Evolutionary conservation across 2,329 filamentous ascomycete species (phyloP), one percentile per base, ranked within the genome.

Genomic region (Chaetomium sp.): DNA sequence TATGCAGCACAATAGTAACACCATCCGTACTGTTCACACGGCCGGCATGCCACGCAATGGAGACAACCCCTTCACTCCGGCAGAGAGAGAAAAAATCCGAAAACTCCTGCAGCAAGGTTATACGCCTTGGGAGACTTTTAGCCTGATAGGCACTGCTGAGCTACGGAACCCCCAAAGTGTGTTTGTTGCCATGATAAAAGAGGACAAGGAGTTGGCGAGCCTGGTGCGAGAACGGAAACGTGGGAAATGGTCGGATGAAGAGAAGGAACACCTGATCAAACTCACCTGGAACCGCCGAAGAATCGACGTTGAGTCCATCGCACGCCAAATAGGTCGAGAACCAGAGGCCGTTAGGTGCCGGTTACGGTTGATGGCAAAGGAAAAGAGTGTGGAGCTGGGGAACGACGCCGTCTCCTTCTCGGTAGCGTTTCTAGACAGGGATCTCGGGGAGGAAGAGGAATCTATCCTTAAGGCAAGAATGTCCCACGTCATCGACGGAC

Each of bases 81-180:
- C 9, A 23, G 47, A 25, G 12, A 50, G 21, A 27, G 6, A 50
- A 50, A 21, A 25, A 23, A 25, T 50, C 8, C 21, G 5, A 50
- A 25, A 21, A 50, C 47, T 50, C 47, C 47, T 50, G 25, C 47
- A 25, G 47, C 47, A 50, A 50, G 47, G 47, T 23, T 50, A 23
- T 13, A 21, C 4, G 21, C 9, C 7, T 25, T 16, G 21, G 9
- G 47, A 50, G 21, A 50, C 19, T 27, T 21, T 19, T 38, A 4
- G 13, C 4, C 13, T 38, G 35, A 3, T 6, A 19, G 35, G 13
- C 35, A 38, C 13, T 50, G 19, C n/a, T 9, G 8, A 9, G 47
- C 4, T 3, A 2, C 21, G 8, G 47, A 50, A 6, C 47, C n/a
- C 47, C 47, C 47, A 10, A 27, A 16, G 13, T 8, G 25, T 27